Evolutionary conservation across 257 asterid genomes (phyloP).

Genomic region (Scutellaria galericulata): DNA sequence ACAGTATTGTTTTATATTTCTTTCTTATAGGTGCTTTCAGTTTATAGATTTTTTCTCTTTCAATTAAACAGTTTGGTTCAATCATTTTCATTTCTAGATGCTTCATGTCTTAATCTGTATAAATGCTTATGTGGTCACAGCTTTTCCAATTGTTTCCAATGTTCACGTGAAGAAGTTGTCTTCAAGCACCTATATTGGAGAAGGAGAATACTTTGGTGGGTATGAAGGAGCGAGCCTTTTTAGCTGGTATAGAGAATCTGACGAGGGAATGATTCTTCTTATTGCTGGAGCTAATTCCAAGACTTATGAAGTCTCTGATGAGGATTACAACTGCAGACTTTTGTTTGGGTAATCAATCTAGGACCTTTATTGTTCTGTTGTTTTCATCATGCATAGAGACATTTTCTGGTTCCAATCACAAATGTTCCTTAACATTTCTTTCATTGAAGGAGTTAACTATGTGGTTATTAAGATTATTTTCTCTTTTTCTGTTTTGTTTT

Average conservation of each 20-base stretch:
- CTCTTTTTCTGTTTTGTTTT: neutral
- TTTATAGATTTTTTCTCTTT: constrained; percentile 17
- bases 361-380: constrained; percentile 24
- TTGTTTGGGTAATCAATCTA: constrained; percentile 73
- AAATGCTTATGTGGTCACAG: constrained; percentile 55
- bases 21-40: constrained; percentile 14
- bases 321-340: constrained; percentile 79
- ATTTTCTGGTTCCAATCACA: neutral
- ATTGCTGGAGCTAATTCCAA: constrained; percentile 74
- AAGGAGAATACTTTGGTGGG: constrained; percentile 93
- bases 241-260: constrained; percentile 90
- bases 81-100: neutral
- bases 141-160: constrained; percentile 73
- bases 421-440: neutral
- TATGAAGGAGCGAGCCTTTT: constrained; percentile 85
- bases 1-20: neutral
- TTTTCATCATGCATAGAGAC: neutral
- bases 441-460: neutral
- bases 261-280: constrained; percentile 60
- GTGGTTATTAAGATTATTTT: neutral
- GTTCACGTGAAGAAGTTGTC: constrained; percentile 67
- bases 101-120: constrained; percentile 31
- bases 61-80: constrained; percentile 6
- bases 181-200: constrained; percentile 69
- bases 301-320: constrained; percentile 86